phyloP scores from a whole-genome alignment of 768 basidiomycete species.

The Phallus indusiatus region DNA sequence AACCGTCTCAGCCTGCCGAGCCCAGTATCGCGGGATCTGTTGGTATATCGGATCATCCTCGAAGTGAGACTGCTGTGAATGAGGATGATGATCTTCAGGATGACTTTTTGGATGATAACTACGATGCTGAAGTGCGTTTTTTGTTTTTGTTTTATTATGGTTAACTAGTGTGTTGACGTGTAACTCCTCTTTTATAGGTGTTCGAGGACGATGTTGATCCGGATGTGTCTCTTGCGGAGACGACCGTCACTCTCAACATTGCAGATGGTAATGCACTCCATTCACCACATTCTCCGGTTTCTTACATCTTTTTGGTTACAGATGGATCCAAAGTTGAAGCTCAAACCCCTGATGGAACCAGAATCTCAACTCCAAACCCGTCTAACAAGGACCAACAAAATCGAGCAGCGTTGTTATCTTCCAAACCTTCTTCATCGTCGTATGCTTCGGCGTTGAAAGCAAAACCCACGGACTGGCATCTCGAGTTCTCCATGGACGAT shows the following conservation, averaged over 20 bases:
- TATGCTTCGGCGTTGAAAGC: conserved; percentile 93
- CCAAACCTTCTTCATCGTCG: conserved; percentile 42
- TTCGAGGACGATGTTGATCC: conserved; percentile 82
- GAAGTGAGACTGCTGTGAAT: conserved; percentile 47
- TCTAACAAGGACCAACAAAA: conserved; percentile 33
- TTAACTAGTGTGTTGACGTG: not conserved
- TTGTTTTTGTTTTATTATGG: not conserved
- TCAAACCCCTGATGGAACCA: conserved; percentile 93
- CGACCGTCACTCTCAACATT: conserved; percentile 78
- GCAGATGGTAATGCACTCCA: conserved; percentile 50
- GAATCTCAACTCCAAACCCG: conserved; percentile 79
- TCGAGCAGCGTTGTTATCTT: conserved; percentile 22
- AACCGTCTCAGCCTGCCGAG: conserved; percentile 11
- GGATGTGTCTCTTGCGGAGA: conserved; percentile 62
- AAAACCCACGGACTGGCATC: conserved; percentile 92
- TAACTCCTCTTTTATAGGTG: conserved; percentile 32
- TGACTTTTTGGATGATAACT: conserved; percentile 77
- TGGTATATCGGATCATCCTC: conserved; percentile 27
- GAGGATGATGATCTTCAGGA: conserved; percentile 55
- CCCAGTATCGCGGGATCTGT: conserved; percentile 4
- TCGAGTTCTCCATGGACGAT: conserved; percentile 92
- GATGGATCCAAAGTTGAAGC: conserved; percentile 94
- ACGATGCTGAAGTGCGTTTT: conserved; percentile 58
- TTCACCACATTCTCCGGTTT: not conserved
- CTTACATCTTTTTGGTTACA: conserved; percentile 18